phyloP scores from a whole-genome alignment of 148 eudicot species.

The Rhododendron williamsianum region DNA sequence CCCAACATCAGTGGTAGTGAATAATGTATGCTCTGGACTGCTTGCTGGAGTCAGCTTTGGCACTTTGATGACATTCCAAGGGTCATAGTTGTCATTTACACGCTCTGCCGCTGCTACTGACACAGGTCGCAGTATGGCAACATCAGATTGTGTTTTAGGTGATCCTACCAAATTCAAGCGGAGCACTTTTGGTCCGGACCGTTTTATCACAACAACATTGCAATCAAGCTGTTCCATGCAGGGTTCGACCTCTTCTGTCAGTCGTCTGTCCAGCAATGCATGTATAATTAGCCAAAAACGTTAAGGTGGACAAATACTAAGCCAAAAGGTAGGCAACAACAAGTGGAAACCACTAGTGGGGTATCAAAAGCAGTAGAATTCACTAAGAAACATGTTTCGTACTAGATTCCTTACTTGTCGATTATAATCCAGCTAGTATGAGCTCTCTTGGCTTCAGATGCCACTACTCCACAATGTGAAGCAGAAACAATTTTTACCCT shows the following conservation, averaged over 20 bases:
- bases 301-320: not conserved
- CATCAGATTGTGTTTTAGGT: slow-evolving; percentile 31
- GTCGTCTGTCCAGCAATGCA: slow-evolving; percentile 30
- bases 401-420: slow-evolving; percentile 52
- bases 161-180: slow-evolving; percentile 57
- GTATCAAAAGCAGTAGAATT: not conserved
- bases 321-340: not conserved
- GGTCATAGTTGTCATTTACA: slow-evolving; percentile 21
- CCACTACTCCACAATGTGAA: slow-evolving; percentile 51
- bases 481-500: slow-evolving; percentile 60
- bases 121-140: slow-evolving; percentile 12
- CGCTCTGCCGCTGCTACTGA: slow-evolving; percentile 12
- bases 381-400: not conserved
- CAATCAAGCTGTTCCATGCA: slow-evolving; percentile 76
- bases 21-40: slow-evolving; percentile 59
- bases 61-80: slow-evolving; percentile 32
- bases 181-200: slow-evolving; percentile 63
- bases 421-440: slow-evolving; percentile 65
- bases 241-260: slow-evolving; percentile 54
- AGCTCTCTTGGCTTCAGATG: slow-evolving; percentile 62
- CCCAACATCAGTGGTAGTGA: slow-evolving; percentile 44
- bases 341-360: not conserved
- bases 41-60: slow-evolving; percentile 78
- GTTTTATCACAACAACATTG: slow-evolving; percentile 68
- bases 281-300: slow-evolving; percentile 9